These are phyloP conservation scores for Datisca glomerata DNA, from an alignment of 306 rosid genomes.

Conservation along the genomic window DNA sequence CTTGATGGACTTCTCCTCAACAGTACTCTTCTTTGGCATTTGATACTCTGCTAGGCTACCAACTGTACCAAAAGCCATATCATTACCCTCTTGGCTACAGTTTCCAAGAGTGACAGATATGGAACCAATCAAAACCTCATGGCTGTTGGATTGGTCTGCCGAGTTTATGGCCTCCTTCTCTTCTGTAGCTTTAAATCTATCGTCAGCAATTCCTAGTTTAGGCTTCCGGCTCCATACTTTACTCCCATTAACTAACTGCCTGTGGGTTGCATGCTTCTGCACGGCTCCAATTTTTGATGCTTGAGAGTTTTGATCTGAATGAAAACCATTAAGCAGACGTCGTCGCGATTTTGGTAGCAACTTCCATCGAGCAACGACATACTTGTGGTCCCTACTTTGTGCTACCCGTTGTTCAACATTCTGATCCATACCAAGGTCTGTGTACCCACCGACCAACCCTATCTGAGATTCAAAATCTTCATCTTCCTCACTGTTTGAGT, in stretches of 20 bases:
- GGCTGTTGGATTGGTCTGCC: conserved; percentile 28
- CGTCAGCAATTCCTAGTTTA: conserved; percentile 35
- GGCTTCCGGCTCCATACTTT: conserved; percentile 59
- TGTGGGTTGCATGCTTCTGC: conserved; percentile 32
- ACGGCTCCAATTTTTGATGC: conserved; percentile 25
- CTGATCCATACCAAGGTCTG: conserved; percentile 18
- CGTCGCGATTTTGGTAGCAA: conserved; percentile 31
- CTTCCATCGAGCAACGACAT: conserved; percentile 23
- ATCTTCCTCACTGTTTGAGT: conserved; percentile 26
- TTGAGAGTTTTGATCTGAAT: conserved; percentile 33
- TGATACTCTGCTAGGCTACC: conserved; percentile 23
- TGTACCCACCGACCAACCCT: conserved; percentile 16
- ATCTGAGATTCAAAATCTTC: conserved; percentile 19
- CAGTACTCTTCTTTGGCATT: conserved; percentile 23
- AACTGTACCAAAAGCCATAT: conserved; percentile 22
- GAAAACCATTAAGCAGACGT: conserved; percentile 21
- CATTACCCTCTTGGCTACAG: conserved; percentile 26
- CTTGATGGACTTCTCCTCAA: conserved; percentile 34
- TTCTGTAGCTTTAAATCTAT: conserved; percentile 20
- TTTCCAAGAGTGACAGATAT: conserved; percentile 46
- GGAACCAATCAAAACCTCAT: conserved; percentile 74
- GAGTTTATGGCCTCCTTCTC: conserved; percentile 22
- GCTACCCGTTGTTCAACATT: conserved; percentile 29
- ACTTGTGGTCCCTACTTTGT: conserved; percentile 21
- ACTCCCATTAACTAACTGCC: conserved; percentile 20